These are phyloP conservation scores for Senna tora DNA, from an alignment of 306 rosid genomes.

Conservation along the genomic window DNA sequence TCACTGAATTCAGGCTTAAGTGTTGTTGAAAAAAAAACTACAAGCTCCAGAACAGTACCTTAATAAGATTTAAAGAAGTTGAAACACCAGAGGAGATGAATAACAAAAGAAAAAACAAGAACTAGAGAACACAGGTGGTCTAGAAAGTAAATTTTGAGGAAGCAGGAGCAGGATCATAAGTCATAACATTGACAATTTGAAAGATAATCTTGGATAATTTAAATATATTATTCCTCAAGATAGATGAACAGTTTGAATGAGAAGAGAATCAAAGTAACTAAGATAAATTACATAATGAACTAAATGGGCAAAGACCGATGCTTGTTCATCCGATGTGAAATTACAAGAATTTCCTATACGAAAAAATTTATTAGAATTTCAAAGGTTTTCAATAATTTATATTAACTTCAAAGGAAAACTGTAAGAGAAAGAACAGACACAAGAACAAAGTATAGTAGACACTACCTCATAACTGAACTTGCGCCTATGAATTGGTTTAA, in stretches of 20 bases:
- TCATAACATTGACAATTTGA: not conserved
- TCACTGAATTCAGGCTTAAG: slow-evolving; percentile 12
- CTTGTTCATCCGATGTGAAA: slow-evolving; percentile 7
- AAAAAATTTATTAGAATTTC: slow-evolving; percentile 4
- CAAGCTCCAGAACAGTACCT: slow-evolving; percentile 29
- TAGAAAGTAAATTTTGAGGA: not conserved
- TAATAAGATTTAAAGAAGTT: slow-evolving; percentile 20
- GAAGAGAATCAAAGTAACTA: slow-evolving; percentile 20
- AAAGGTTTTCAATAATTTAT: slow-evolving; percentile 13
- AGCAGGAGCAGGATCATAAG: not conserved
- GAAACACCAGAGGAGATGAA: not conserved
- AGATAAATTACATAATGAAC: not conserved
- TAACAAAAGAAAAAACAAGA: not conserved
- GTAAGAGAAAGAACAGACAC: slow-evolving; percentile 21
- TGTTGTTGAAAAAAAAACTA: slow-evolving; percentile 16
- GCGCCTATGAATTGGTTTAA: slow-evolving; percentile 90
- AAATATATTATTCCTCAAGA: slow-evolving; percentile 8
- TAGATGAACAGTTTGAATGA: not conserved
- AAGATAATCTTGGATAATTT: not conserved
- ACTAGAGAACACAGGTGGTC: slow-evolving; percentile 2
- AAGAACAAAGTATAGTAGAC: slow-evolving; percentile 22
- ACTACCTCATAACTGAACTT: slow-evolving; percentile 92
- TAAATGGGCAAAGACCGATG: not conserved
- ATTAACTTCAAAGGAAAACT: not conserved
- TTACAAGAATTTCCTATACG: slow-evolving; percentile 1